A percentile compares a stretch with the other conserved stretches of the same genome.
Evolutionary conservation across 1,139 yeast genomes (phyloP).

Genomic region (Spathaspora jeffriesii): DNA sequence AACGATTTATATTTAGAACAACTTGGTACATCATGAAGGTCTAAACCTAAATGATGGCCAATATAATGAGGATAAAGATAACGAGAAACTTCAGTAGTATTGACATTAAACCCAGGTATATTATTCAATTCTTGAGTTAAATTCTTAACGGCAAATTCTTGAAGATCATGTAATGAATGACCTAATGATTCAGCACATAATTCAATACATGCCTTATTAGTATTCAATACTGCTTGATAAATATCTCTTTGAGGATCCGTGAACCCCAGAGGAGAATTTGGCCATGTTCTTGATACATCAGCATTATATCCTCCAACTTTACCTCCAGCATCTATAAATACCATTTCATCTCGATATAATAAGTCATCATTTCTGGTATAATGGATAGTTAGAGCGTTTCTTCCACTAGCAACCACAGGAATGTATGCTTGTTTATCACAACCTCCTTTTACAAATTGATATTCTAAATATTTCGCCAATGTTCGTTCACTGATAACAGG

Average conservation of each 20-base stretch:
- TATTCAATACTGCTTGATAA: slow-evolving; percentile 84
- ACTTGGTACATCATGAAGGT: slow-evolving; percentile 82
- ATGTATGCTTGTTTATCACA: slow-evolving; percentile 89
- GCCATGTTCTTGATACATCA: slow-evolving; percentile 98
- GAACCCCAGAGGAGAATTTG: slow-evolving; percentile 69
- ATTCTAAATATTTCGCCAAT: slow-evolving; percentile 79
- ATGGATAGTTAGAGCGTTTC: slow-evolving; percentile 84
- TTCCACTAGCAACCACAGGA: slow-evolving; percentile 96
- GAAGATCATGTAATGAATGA: slow-evolving; percentile 72
- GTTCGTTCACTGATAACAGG: slow-evolving; percentile 73
- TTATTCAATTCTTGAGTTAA: slow-evolving; percentile 68
- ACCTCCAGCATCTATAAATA: slow-evolving; percentile 95
- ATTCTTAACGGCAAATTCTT: slow-evolving; percentile 60
- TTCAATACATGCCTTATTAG: slow-evolving; percentile 77
- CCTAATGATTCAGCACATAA: slow-evolving; percentile 55
- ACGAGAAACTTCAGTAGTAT: slow-evolving; percentile 52
- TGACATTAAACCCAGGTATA: slow-evolving; percentile 62
- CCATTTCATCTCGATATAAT: slow-evolving; percentile 74
- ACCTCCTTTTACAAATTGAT: slow-evolving; percentile 81
- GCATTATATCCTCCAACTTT: slow-evolving; percentile 92
- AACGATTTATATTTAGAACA: slow-evolving; percentile 54
- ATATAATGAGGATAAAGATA: slow-evolving; percentile 87
- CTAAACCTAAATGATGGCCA: slow-evolving; percentile 94
- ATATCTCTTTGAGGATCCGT: slow-evolving; percentile 78
- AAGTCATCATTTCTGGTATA: slow-evolving; percentile 88